A percentile compares a stretch with the other conserved stretches of the same genome.
Evolutionary conservation across 169 alveolate species (phyloP).

Genomic region (Theileria orientalis): DNA sequence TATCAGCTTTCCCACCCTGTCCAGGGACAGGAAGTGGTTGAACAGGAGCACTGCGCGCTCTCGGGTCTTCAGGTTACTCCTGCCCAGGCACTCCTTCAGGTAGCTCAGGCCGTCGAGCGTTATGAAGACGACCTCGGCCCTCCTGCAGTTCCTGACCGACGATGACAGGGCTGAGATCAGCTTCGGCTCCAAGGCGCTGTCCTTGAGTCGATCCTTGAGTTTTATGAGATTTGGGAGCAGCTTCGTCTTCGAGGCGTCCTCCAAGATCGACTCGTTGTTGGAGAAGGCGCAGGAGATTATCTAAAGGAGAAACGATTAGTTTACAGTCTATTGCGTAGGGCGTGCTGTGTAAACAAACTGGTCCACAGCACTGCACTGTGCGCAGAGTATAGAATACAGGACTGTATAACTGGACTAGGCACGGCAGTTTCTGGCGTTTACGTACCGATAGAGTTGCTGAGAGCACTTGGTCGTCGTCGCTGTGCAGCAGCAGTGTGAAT

Average conservation of each 20-base stretch:
- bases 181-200: slow-evolving; percentile 52
- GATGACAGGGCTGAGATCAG: slow-evolving; percentile 56
- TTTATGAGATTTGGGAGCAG: slow-evolving; percentile 31
- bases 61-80: slow-evolving; percentile 31
- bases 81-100: slow-evolving; percentile 36
- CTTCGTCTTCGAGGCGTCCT: slow-evolving; percentile 50
- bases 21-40: slow-evolving; percentile 55
- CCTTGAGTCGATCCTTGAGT: slow-evolving; percentile 27
- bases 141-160: slow-evolving; percentile 41
- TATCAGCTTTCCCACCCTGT: slow-evolving; percentile 24
- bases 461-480: slow-evolving; percentile 22
- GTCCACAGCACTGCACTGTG: too few species aligned
- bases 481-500: slow-evolving; percentile 15
- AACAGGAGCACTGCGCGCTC: slow-evolving; percentile 58
- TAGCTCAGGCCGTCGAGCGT: slow-evolving; percentile 44
- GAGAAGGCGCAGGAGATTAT: slow-evolving; percentile 54
- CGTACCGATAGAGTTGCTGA: slow-evolving; percentile 59
- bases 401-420: too few species aligned
- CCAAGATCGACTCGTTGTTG: slow-evolving; percentile 54
- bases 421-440: neutral
- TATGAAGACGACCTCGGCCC: slow-evolving; percentile 46
- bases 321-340: too few species aligned
- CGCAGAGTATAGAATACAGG: too few species aligned
- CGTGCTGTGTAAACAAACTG: too few species aligned
- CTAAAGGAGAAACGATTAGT: neutral